Conservation (phyloP, 129 eudicot genomes). For the Tagetes patula region DNA sequence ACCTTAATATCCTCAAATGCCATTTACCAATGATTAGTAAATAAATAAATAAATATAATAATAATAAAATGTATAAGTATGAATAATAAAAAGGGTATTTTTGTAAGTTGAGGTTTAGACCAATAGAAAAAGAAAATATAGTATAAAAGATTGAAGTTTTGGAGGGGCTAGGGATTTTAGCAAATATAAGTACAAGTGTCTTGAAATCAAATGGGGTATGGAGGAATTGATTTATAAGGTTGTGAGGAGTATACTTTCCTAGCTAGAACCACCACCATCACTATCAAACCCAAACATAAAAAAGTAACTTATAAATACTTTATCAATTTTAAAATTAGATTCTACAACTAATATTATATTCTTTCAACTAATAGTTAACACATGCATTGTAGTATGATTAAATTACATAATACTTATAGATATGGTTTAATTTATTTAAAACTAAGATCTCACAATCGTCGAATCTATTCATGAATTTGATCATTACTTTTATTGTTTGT, state of each 20-base stretch:
- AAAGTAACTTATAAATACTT: not conserved
- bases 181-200: conserved; percentile 31
- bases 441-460: no score
- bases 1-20: conserved; percentile 46
- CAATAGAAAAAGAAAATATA: not conserved
- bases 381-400: not conserved
- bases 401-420: no score
- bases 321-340: not conserved
- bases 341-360: not conserved
- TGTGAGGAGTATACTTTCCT: conserved; percentile 29
- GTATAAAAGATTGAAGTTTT: conserved; percentile 16
- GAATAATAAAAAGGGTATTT: conserved; percentile 12
- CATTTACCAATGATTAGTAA: conserved; percentile 30
- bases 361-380: not conserved
- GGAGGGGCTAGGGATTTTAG: conserved; percentile 30
- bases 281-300: conserved; percentile 22
- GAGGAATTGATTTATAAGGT: conserved; percentile 33
- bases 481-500: no score
- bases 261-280: conserved; percentile 23
- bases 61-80: conserved; percentile 12
- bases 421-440: no score
- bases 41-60: conserved; percentile 11
- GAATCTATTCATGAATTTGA: no score
- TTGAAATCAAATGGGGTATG: conserved; percentile 29
- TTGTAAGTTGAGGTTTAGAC: conserved; percentile 13